Percentiles rank a stretch among this genome's conserved stretches.
These are phyloP conservation scores for Stephania cephalantha DNA, from an alignment of 164 flowering plant species.

Conservation along the genomic window DNA sequence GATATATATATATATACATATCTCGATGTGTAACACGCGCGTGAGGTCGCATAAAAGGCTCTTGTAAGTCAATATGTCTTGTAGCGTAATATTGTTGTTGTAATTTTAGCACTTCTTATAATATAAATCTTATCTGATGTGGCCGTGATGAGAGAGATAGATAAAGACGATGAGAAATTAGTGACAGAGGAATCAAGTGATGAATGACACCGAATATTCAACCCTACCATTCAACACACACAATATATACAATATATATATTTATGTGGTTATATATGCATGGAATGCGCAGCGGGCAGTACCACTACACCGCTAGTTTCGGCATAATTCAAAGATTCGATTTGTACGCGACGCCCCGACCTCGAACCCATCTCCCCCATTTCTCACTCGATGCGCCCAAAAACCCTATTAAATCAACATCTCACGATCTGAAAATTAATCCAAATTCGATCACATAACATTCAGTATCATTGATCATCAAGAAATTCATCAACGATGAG, in stretches of 20 bases:
- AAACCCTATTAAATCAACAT: background rate
- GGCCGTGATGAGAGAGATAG: background rate
- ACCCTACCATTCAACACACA: background rate
- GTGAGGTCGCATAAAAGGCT: no score
- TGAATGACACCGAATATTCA: background rate
- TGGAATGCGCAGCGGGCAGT: no score
- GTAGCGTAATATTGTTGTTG: no score
- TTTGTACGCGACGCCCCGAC: slow-evolving; percentile 88
- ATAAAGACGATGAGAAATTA: background rate
- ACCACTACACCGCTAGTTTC: background rate
- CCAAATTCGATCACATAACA: background rate
- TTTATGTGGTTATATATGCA: no score
- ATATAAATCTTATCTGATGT: background rate
- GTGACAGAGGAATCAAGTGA: no score
- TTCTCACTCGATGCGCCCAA: background rate
- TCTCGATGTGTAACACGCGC: no score
- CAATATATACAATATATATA: background rate
- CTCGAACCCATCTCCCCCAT: slow-evolving; percentile 26
- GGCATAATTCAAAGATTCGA: slow-evolving; percentile 38
- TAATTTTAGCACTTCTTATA: no score
- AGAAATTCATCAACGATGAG: no score
- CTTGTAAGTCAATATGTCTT: no score
- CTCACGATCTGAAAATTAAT: background rate
- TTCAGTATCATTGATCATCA: no score
- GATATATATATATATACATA: no score